Evolutionary conservation across 768 basidiomycete genomes (phyloP).

Genomic region (Boletus subparvulus): DNA sequence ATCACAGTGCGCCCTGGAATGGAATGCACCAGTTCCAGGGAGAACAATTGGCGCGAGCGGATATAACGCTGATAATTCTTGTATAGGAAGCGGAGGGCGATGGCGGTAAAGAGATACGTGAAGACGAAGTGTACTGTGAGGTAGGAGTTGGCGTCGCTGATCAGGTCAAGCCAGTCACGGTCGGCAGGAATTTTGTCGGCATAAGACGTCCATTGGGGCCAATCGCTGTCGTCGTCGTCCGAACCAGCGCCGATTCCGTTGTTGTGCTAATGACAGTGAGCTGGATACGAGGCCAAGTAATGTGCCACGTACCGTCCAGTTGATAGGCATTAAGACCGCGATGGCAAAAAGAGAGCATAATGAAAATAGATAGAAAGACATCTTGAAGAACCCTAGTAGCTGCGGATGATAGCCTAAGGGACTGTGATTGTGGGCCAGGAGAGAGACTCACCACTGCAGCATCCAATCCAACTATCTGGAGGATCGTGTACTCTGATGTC

Average conservation of each 20-base stretch:
- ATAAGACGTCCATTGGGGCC: conserved; percentile 39
- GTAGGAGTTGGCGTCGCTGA: conserved; percentile 87
- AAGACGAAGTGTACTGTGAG: conserved; percentile 87
- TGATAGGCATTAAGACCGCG: conserved; percentile 90
- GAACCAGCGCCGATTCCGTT: conserved; percentile 61
- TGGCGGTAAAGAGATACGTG: conserved; percentile 89
- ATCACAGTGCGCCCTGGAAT: conserved; percentile 93
- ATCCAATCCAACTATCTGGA: conserved; percentile 96
- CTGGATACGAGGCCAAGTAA: neutral
- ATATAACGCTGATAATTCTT: conserved; percentile 88
- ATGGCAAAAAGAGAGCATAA: conserved; percentile 80
- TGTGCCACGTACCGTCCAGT: conserved; percentile 69
- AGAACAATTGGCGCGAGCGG: conserved; percentile 88
- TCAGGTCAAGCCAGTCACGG: conserved; percentile 80
- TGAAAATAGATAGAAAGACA: conserved; percentile 89
- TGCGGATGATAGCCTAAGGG: conserved; percentile 31
- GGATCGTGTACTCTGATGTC: conserved; percentile 88
- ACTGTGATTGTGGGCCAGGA: neutral
- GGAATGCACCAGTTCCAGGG: conserved; percentile 91
- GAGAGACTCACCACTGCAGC: conserved; percentile 80
- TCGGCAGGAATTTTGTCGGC: conserved; percentile 33
- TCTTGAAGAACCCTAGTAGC: conserved; percentile 95
- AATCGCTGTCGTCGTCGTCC: conserved; percentile 42
- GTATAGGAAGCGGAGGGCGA: conserved; percentile 84
- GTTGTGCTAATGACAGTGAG: conserved; percentile 52